Conservation (phyloP, 176 grass and related monocot species). For the Eleusine indica region DNA sequence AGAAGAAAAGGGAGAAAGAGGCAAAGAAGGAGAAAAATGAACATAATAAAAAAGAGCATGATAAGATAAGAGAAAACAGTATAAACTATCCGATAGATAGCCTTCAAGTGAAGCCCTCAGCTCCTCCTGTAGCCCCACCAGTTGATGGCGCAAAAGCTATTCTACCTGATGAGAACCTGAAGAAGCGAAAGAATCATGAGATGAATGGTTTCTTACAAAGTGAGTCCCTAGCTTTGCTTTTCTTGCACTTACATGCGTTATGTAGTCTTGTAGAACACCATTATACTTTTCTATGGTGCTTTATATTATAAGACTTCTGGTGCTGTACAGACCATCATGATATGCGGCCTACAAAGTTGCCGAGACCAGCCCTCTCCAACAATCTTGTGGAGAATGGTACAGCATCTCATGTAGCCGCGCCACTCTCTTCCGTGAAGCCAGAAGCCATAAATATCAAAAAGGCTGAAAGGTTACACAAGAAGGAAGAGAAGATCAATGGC, state of each 20-base stretch:
- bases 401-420: conserved; percentile 63
- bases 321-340: conserved; percentile 68
- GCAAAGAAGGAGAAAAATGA: conserved; percentile 66
- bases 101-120: conserved; percentile 46
- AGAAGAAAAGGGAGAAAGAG: conserved; percentile 70
- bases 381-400: conserved; percentile 68
- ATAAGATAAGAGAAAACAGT: conserved; percentile 57
- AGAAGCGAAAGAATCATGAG: conserved; percentile 77
- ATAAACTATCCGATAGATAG: conserved; percentile 53
- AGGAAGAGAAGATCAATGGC: conserved; percentile 61
- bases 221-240: conserved; percentile 54
- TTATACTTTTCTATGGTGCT: conserved; percentile 55
- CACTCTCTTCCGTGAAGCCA: conserved; percentile 58
- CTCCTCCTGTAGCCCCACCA: conserved; percentile 35
- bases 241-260: conserved; percentile 34
- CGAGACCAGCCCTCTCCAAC: conserved; percentile 50
- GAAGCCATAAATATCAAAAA: conserved; percentile 47
- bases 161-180: conserved; percentile 51
- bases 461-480: conserved; percentile 52
- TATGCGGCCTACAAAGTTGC: conserved; percentile 62
- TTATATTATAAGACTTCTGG: conserved; percentile 70
- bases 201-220: conserved; percentile 72
- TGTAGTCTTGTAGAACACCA: conserved; percentile 56
- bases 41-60: conserved; percentile 53
- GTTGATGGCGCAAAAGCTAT: conserved; percentile 43